Conservation (phyloP, 495 filamentous ascomycete species). For the Clavariopsis aquatica region DNA sequence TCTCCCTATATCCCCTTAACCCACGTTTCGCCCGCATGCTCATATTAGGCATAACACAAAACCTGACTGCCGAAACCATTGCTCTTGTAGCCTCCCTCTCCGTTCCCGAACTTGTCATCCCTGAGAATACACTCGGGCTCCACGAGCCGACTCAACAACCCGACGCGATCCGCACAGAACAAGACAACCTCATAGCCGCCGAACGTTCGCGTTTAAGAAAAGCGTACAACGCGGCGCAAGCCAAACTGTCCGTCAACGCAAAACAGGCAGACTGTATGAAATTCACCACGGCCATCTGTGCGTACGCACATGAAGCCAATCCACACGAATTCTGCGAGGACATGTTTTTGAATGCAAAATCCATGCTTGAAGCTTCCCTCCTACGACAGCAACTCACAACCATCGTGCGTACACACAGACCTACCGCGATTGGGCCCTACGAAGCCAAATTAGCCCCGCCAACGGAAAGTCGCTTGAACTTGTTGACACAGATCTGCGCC, state of each 20-base stretch:
- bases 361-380: conserved; percentile 79
- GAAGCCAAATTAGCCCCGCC: conserved; percentile 66
- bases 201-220: conserved; percentile 64
- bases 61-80: conserved; percentile 81
- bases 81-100: conserved; percentile 87
- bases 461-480: conserved; percentile 68
- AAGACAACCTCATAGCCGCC: conserved; percentile 67
- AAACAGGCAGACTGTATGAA: conserved; percentile 86
- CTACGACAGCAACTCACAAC: conserved; percentile 79
- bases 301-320: conserved; percentile 75
- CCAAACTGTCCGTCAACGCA: conserved; percentile 78
- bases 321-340: conserved; percentile 70
- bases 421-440: conserved; percentile 61
- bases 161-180: conserved; percentile 59
- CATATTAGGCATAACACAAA: conserved; percentile 78
- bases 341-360: conserved; percentile 83
- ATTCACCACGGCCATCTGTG: conserved; percentile 78
- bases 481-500: conserved; percentile 85
- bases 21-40: conserved; percentile 91
- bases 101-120: conserved; percentile 84
- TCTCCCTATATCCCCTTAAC: conserved; percentile 85
- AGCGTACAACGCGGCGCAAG: conserved; percentile 73
- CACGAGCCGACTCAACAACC: conserved; percentile 9
- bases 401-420: conserved; percentile 74
- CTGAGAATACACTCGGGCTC: conserved; percentile 74